phyloP scores from a whole-genome alignment of 805 yeast species.

The Pichia nakasei region DNA sequence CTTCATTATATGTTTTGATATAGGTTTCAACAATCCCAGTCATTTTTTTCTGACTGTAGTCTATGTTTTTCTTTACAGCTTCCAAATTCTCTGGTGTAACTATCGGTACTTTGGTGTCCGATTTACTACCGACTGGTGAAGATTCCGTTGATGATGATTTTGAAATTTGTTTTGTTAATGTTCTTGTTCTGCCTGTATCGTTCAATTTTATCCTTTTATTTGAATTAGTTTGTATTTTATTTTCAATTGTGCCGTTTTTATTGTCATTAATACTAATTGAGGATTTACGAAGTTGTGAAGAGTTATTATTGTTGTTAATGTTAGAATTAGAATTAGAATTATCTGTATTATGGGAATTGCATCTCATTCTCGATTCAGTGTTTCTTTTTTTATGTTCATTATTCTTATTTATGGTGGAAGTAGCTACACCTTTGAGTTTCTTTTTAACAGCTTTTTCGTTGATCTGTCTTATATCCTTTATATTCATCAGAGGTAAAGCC shows the following conservation, averaged over 20 bases:
- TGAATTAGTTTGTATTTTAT: not conserved
- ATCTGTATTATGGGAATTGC: too few species aligned
- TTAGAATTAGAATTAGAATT: too few species aligned
- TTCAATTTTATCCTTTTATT: not conserved
- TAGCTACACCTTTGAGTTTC: not conserved
- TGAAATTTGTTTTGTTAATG: not conserved
- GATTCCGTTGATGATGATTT: not conserved
- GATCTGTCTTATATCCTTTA: slow-evolving; percentile 1
- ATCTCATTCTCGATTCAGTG: too few species aligned
- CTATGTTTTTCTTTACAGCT: not conserved
- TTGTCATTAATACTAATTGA: too few species aligned
- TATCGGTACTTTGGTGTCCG: slow-evolving; percentile 1
- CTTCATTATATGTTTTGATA: slow-evolving; percentile 1
- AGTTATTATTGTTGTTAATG: too few species aligned
- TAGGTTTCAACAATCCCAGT: not conserved
- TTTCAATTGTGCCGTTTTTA: not conserved
- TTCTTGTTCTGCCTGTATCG: not conserved
- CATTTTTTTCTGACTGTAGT: slow-evolving; percentile 3
- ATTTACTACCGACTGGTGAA: not conserved
- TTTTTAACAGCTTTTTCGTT: not conserved
- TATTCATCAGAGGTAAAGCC: slow-evolving; percentile 4
- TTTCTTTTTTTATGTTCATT: not conserved
- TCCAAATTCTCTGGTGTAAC: slow-evolving; percentile 3
- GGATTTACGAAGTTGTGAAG: too few species aligned
- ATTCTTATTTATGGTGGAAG: not conserved